Conservation (phyloP, 768 basidiomycete species). For the Phaffia tasmanica region DNA sequence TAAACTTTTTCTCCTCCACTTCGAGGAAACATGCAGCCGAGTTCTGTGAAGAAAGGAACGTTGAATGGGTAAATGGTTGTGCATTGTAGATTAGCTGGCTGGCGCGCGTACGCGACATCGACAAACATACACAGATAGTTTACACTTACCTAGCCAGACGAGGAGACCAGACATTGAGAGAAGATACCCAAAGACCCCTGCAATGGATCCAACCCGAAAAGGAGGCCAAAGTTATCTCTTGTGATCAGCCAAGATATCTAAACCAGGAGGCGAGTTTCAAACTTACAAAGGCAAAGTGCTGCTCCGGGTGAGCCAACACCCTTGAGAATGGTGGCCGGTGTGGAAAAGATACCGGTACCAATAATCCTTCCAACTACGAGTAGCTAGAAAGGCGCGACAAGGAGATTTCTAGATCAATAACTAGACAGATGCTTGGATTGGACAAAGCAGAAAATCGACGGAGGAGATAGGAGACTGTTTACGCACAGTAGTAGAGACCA, state of each 20-base stretch:
- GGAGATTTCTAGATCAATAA: too few species aligned
- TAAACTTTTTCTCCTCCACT: slow-evolving; percentile 57
- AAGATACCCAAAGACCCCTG: slow-evolving; percentile 52
- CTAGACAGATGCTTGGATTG: neutral
- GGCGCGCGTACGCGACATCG: too few species aligned
- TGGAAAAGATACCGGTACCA: slow-evolving; percentile 57
- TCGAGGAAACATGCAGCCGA: slow-evolving; percentile 53
- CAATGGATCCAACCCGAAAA: too few species aligned
- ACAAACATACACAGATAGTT: slow-evolving; percentile 26
- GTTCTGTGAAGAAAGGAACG: neutral
- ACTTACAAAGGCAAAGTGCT: slow-evolving; percentile 45
- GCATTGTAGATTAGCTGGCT: too few species aligned
- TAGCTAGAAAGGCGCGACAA: neutral
- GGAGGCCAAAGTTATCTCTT: too few species aligned
- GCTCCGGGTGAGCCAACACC: slow-evolving; percentile 53
- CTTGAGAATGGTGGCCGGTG: slow-evolving; percentile 50
- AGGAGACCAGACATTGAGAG: slow-evolving; percentile 45
- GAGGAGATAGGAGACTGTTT: slow-evolving; percentile 38
- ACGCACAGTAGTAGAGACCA: slow-evolving; percentile 50
- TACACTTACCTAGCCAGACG: slow-evolving; percentile 31
- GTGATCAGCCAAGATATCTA: too few species aligned
- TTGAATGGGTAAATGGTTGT: neutral
- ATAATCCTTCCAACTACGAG: slow-evolving; percentile 48
- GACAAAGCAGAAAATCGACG: too few species aligned
- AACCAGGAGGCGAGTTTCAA: too few species aligned